Evolutionary conservation across 352 stramenopile species (phyloP), one percentile per base, ranked within the genome.

Genomic region (Globisporangium solare): DNA sequence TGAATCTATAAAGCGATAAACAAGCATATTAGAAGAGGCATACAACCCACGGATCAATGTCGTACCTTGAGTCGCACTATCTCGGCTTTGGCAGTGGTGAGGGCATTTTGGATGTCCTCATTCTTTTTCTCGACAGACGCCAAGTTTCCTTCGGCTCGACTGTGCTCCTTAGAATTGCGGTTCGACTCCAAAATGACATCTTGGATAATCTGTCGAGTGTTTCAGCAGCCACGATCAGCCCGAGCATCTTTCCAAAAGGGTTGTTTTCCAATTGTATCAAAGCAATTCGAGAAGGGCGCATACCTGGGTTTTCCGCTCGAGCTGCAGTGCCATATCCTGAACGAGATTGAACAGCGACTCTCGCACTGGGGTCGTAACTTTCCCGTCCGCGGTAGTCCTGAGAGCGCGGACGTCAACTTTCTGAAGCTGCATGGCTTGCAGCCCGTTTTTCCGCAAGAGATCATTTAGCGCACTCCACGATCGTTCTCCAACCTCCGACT

Each of bases 221-320:
- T 11, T 35, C 5, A 35, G 2, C 51, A 59, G 17, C 24, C 15
- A 58, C 17, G 5, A 35, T 47, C 14, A 35, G 39, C 18, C 39
- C 27, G 27, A 43, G 39, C 12, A 43, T 6, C 39, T 43, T 43
- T 15, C 5, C 39, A 43, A 43, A 43, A n/a, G 17, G 39, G 3
- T 17, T 43, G 39, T 43, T n/a, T n/a, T 6, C 13, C 7, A 15
- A 15, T 18, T 1, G 39, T 43, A 6, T 43, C n/a, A 37, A 20
- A 45, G 13, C 6, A 35, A 35, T 8, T 6, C 10, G 0, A 35
- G 10, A 35, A 8, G 27, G 3, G 10, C 27, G 45, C 50, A 11
- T 56, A 90, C 82, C 74, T 90, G 66, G 22, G 89, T 85, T 41
- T 90, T 90, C 31, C 70, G 64, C 20, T 85, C 71, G 10, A 90